A percentile compares a stretch with the other conserved stretches of the same genome.
These are phyloP conservation scores for Erythrophleum ivorense DNA, from an alignment of 331 rosid genomes.

Conservation along the genomic window DNA sequence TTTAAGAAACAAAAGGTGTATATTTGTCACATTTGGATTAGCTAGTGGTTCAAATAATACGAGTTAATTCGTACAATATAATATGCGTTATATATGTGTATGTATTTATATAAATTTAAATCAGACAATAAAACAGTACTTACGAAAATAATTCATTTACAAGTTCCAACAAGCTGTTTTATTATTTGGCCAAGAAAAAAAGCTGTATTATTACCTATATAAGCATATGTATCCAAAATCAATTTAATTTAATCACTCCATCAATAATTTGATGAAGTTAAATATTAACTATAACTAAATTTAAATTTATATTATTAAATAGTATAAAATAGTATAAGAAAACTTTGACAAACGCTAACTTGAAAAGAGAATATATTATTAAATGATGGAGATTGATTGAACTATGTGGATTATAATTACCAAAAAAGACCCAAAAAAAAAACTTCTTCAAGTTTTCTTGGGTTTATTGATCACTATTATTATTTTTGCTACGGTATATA, in stretches of 20 bases:
- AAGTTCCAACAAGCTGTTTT: no score
- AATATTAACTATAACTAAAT: not conserved
- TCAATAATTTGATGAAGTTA: not conserved
- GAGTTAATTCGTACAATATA: no score
- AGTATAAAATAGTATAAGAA: no score
- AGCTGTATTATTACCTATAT: no score
- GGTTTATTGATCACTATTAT: not conserved
- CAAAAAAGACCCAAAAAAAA: not conserved
- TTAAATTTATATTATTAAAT: not conserved
- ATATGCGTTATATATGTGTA: no score
- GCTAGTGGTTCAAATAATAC: not conserved
- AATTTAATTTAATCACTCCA: not conserved
- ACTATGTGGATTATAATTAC: not conserved
- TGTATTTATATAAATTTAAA: no score
- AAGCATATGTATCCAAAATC: not conserved
- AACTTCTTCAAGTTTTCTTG: not conserved
- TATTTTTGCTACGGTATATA: not conserved
- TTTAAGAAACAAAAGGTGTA: no score
- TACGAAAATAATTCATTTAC: no score
- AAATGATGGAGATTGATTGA: conserved; percentile 4
- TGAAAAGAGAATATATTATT: not conserved
- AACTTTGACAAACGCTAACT: not conserved
- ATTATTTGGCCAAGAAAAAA: no score
- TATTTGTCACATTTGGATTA: not conserved
- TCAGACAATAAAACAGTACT: no score